Base-by-base conservation (phyloP, 208 protist genomes). In the Crithidia bombi region DNA sequence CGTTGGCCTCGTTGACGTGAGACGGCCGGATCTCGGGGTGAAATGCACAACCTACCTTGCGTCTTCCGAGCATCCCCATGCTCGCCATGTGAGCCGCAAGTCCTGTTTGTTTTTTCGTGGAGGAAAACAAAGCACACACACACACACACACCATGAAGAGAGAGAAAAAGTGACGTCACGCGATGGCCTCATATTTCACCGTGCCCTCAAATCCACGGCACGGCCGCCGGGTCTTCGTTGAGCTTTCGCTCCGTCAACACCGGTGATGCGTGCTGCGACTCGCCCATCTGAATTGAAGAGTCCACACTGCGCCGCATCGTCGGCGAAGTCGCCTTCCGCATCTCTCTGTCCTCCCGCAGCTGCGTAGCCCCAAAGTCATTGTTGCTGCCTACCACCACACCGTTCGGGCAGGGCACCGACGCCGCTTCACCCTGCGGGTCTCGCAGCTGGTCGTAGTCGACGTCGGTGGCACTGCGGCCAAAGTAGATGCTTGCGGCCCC, bases 141-240 rank as follows among this genome's bases (percentile, higher is more conserved):
- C 10, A 38, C 36, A 74, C 66, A 59, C 55, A 74, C 51, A 55
- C 21, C 39, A 28, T 41, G 3, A 66, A 17, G 9, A 17, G 5
- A 10, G 43, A 7, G 10, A 2, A 36, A 26, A 23, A 55, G n/a
- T n/a, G n/a, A n/a, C n/a, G n/a, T 28, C 39, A 33, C 33, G 33
- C 50, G 28, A n/a, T 35, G 44, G 15, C 17, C 30, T 38, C 44
- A 26, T 19, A 21, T 54, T 63, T 14, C n/a, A 21, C 14, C 44
- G 1, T 10, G 9, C 23, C 56, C n/a, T 56, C 49, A 86, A n/a
- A 86, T 64, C 81, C 81, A 86, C 51, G 69, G 41, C 28, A 86
- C 81, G 2, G 77, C 74, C 3, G 69, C 65, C 1, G 69, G 49
- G 55, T 84, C 74, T 23, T 80, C 82, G 62, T 87, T 87, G 35